Evolutionary conservation across 306 rosid species (phyloP).

Genomic region (Vigna mungo): DNA sequence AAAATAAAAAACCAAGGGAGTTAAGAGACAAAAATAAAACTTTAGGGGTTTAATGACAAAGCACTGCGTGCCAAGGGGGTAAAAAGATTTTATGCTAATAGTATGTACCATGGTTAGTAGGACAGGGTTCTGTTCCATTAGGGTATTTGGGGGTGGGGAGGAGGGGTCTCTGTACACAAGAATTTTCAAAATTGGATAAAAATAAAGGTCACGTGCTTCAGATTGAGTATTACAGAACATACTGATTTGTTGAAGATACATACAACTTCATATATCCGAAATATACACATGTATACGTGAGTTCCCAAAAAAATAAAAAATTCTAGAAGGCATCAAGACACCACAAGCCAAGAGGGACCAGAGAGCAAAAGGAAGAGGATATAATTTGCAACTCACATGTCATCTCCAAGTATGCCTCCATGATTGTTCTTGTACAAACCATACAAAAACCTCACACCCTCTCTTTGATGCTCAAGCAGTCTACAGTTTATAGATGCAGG

Average conservation of each 20-base stretch:
- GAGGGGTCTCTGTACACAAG: neutral
- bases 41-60: neutral
- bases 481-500: slow-evolving; percentile 92
- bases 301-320: neutral
- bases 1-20: neutral
- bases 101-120: neutral
- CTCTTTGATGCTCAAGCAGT: slow-evolving; percentile 92
- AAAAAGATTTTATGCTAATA: slow-evolving; percentile 14
- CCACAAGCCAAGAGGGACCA: neutral
- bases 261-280: neutral
- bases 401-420: slow-evolving; percentile 98
- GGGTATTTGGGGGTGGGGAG: neutral
- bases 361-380: neutral
- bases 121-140: slow-evolving; percentile 20
- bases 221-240: slow-evolving; percentile 20
- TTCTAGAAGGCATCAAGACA: neutral
- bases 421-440: slow-evolving; percentile 78
- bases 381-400: slow-evolving; percentile 65
- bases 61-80: neutral
- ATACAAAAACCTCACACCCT: slow-evolving; percentile 79
- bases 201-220: neutral
- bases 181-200: slow-evolving; percentile 29
- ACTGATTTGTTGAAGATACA: neutral
- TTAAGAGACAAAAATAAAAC: too few species aligned
- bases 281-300: neutral